Percentiles rank a stretch among this genome's conserved stretches.
These are phyloP conservation scores for Collariella sp. DNA, from an alignment of 495 filamentous ascomycete genomes.

Conservation along the genomic window DNA sequence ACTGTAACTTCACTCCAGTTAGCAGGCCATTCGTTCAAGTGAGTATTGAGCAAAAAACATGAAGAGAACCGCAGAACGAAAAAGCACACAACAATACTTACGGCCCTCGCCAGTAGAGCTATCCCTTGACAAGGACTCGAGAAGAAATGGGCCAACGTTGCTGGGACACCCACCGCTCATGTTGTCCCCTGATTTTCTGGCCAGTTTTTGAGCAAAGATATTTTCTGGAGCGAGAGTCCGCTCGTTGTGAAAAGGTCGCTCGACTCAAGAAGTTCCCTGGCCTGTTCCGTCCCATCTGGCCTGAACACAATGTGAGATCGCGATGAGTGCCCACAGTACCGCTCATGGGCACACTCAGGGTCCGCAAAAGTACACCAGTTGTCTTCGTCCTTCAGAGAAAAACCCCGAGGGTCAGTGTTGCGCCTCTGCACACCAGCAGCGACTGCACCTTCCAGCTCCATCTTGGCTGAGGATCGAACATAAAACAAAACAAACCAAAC, in stretches of 20 bases:
- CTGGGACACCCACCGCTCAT: neutral
- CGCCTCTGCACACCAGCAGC: neutral
- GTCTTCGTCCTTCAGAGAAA: neutral
- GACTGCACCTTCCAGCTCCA: neutral
- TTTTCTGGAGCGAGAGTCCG: too few relatives aligned
- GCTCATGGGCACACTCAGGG: neutral
- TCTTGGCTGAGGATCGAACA: neutral
- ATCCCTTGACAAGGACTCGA: neutral
- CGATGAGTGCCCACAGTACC: neutral
- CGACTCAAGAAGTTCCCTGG: neutral
- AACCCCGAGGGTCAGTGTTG: neutral
- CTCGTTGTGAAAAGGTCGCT: neutral
- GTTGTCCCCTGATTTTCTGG: neutral
- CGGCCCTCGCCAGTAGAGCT: neutral
- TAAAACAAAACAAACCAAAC: too few relatives aligned
- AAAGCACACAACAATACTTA: neutral
- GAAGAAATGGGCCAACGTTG: slow-evolving; percentile 4
- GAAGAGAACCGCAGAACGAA: neutral
- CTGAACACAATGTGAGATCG: neutral
- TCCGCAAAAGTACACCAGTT: neutral
- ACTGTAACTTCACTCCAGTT: neutral
- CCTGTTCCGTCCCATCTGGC: neutral
- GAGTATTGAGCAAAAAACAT: neutral
- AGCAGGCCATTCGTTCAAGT: neutral
- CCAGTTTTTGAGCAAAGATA: neutral